phyloP scores from a whole-genome alignment of 306 rosid species.

The Begonia loranthoides region DNA sequence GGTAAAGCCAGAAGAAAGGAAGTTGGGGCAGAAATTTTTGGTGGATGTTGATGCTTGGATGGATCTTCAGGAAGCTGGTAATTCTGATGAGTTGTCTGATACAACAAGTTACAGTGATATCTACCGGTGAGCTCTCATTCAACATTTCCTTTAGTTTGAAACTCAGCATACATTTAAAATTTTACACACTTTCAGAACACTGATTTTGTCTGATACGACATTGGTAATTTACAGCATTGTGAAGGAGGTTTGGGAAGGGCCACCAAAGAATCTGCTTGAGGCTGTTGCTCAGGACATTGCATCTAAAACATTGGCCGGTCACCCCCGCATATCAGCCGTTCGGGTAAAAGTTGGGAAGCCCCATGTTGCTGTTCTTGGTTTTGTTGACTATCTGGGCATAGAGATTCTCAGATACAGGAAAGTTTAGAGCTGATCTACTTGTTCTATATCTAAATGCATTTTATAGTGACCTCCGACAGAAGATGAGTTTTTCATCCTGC shows the following conservation, averaged over 20 bases:
- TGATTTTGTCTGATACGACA: constrained; percentile 4
- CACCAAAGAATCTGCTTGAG: constrained; percentile 60
- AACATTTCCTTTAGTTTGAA: not conserved
- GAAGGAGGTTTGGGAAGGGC: constrained; percentile 60
- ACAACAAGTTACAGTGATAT: constrained; percentile 54
- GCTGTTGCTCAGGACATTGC: constrained; percentile 71
- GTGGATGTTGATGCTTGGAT: constrained; percentile 88
- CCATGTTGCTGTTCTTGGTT: constrained; percentile 62
- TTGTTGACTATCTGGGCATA: constrained; percentile 74
- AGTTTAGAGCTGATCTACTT: constrained; percentile 8
- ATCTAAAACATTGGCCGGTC: constrained; percentile 23
- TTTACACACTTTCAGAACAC: too few species aligned
- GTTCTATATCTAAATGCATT: not conserved
- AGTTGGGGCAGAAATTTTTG: constrained; percentile 63
- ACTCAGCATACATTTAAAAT: too few species aligned
- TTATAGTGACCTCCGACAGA: too few species aligned
- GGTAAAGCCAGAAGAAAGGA: constrained; percentile 49
- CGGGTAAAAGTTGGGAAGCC: constrained; percentile 83
- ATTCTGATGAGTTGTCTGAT: constrained; percentile 46
- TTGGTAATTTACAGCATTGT: constrained; percentile 36
- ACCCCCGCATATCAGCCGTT: constrained; percentile 46
- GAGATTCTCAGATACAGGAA: constrained; percentile 62
- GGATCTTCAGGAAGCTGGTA: constrained; percentile 73
- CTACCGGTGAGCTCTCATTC: constrained; percentile 30
- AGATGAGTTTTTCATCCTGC: too few species aligned